These are phyloP conservation scores for Monosporascus ibericus DNA, from an alignment of 2,329 filamentous ascomycete species.

Conservation along the genomic window DNA sequence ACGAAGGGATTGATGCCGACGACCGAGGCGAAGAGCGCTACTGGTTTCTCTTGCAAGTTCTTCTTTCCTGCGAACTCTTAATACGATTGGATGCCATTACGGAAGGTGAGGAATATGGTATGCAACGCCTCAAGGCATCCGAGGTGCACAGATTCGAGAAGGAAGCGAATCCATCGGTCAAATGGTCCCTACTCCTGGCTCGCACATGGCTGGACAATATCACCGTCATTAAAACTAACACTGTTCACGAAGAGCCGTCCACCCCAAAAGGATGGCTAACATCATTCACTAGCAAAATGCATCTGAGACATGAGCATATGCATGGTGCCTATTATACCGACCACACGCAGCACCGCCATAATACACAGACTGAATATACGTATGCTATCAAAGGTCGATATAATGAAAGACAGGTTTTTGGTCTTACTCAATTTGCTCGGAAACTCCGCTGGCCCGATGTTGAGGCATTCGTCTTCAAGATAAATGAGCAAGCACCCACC, in stretches of 20 bases:
- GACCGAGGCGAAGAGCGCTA: slow-evolving; percentile 58
- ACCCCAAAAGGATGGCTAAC: slow-evolving; percentile 46
- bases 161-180: slow-evolving; percentile 54
- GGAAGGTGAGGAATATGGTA: slow-evolving; percentile 50
- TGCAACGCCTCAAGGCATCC: slow-evolving; percentile 44
- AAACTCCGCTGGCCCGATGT: slow-evolving; percentile 58
- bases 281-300: slow-evolving; percentile 49
- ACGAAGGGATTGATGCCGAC: slow-evolving; percentile 39
- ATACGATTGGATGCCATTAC: slow-evolving; percentile 58
- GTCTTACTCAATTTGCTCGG: slow-evolving; percentile 57
- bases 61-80: slow-evolving; percentile 60
- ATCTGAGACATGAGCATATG: slow-evolving; percentile 32
- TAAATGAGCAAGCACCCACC: slow-evolving; percentile 41
- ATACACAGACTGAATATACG: slow-evolving; percentile 22
- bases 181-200: slow-evolving; percentile 61
- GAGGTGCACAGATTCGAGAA: slow-evolving; percentile 57
- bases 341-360: slow-evolving; percentile 30
- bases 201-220: slow-evolving; percentile 65
- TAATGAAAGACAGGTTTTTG: slow-evolving; percentile 52
- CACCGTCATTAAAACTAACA: slow-evolving; percentile 42
- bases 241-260: slow-evolving; percentile 26
- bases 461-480: slow-evolving; percentile 42
- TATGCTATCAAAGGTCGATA: slow-evolving; percentile 52
- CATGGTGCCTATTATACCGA: slow-evolving; percentile 29
- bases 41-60: slow-evolving; percentile 60